Evolutionary conservation across 768 basidiomycete genomes (phyloP).

Genomic region (Nidula microcarpa): DNA sequence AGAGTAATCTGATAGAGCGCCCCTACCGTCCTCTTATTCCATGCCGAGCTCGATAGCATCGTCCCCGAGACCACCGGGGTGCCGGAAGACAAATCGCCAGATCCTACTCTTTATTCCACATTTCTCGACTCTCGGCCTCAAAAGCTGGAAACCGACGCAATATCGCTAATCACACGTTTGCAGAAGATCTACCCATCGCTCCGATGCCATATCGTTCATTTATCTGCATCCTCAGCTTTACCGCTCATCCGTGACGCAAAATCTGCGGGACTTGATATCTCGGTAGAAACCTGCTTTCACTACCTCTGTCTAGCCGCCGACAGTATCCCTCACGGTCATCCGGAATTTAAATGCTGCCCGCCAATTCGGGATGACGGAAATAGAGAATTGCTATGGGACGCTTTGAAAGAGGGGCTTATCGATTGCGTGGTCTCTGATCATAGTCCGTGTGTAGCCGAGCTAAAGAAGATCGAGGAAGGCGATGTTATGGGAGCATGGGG

Average conservation of each 20-base stretch:
- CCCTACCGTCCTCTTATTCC: constrained; percentile 78
- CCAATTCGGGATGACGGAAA: constrained; percentile 80
- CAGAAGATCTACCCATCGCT: constrained; percentile 61
- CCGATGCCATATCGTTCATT: constrained; percentile 92
- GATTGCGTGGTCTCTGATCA: constrained; percentile 97
- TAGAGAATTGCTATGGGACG: constrained; percentile 75
- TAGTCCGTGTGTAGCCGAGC: constrained; percentile 79
- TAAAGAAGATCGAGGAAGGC: constrained; percentile 77
- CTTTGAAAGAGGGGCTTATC: constrained; percentile 76
- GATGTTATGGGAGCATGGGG: constrained; percentile 93
- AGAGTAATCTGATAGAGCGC: constrained; percentile 43
- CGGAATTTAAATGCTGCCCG: constrained; percentile 96
- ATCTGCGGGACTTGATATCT: constrained; percentile 61
- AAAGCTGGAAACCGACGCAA: constrained; percentile 75
- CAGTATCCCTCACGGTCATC: constrained; percentile 67
- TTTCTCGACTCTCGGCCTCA: constrained; percentile 87
- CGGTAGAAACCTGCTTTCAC: constrained; percentile 97
- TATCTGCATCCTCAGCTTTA: constrained; percentile 83
- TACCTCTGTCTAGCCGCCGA: constrained; percentile 80
- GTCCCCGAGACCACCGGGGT: neutral
- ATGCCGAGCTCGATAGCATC: constrained; percentile 74
- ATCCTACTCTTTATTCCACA: constrained; percentile 66
- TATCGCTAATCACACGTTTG: constrained; percentile 68
- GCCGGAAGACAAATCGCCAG: neutral
- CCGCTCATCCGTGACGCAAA: constrained; percentile 72